Evolutionary conservation across 306 rosid species (phyloP).

Genomic region (Begonia peltatifolia): DNA sequence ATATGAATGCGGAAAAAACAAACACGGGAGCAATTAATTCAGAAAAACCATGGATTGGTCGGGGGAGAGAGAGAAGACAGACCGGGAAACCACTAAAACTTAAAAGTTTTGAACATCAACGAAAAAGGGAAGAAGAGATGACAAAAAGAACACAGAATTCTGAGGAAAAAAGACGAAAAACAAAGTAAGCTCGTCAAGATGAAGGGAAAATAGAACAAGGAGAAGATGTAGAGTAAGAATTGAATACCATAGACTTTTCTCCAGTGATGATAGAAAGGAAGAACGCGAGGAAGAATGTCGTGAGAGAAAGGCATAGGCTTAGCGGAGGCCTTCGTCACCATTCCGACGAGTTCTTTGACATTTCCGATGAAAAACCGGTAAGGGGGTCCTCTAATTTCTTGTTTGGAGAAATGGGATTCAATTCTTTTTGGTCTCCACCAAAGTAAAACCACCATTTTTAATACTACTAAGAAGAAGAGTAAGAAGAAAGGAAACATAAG

Average conservation of each 20-base stretch:
- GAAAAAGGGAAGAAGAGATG: background rate
- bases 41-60: too few species aligned
- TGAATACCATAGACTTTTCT: constrained; percentile 66
- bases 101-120: background rate
- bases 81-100: background rate
- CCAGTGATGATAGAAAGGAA: constrained; percentile 97
- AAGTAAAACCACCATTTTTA: constrained; percentile 37
- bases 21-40: background rate
- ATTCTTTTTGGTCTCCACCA: constrained; percentile 90
- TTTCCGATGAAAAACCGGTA: constrained; percentile 98
- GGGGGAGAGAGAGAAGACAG: background rate
- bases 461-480: constrained; percentile 11
- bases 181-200: background rate
- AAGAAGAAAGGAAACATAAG: background rate
- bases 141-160: background rate
- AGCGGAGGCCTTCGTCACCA: constrained; percentile 91
- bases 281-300: constrained; percentile 92
- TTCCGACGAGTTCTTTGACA: constrained; percentile 56
- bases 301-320: constrained; percentile 81
- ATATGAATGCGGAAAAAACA: background rate
- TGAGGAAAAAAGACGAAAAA: background rate
- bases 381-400: constrained; percentile 97
- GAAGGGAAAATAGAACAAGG: background rate
- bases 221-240: background rate
- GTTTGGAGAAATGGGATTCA: constrained; percentile 58